Evolutionary conservation across 306 rosid genomes (phyloP).

Genomic region (Canavalia ensiformis): DNA sequence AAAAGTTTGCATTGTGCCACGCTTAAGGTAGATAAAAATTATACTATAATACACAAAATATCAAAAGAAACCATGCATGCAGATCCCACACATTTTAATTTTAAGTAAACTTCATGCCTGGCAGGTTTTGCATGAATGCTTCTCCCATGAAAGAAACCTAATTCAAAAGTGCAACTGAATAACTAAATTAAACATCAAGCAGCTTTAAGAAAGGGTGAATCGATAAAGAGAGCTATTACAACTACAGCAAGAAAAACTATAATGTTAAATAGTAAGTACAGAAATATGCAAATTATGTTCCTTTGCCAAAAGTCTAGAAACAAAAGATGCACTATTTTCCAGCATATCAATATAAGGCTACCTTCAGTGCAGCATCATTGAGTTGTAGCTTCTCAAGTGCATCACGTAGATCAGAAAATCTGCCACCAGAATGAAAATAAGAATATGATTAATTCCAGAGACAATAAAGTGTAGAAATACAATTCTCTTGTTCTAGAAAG

Average conservation of each 20-base stretch:
- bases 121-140: conserved; percentile 34
- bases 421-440: conserved; percentile 46
- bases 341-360: conserved; percentile 46
- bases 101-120: conserved; percentile 35
- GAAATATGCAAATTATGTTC: conserved; percentile 17
- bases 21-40: conserved; percentile 26
- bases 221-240: conserved; percentile 9
- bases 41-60: conserved; percentile 9
- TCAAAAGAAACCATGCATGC: conserved; percentile 40
- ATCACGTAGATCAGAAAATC: conserved; percentile 93
- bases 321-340: conserved; percentile 39
- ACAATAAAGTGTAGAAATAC: conserved; percentile 10
- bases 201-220: conserved; percentile 22
- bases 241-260: conserved; percentile 25
- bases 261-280: conserved; percentile 24
- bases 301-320: conserved; percentile 31
- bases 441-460: conserved; percentile 39
- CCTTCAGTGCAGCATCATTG: conserved; percentile 97
- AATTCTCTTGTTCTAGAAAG: conserved; percentile 29
- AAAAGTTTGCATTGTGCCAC: neutral
- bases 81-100: conserved; percentile 29
- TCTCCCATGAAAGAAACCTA: conserved; percentile 38
- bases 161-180: conserved; percentile 37
- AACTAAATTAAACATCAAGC: conserved; percentile 40
- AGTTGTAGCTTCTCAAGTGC: conserved; percentile 98